Conservation (phyloP, 2,329 filamentous ascomycete genomes). For the Neonectria ditissima region DNA sequence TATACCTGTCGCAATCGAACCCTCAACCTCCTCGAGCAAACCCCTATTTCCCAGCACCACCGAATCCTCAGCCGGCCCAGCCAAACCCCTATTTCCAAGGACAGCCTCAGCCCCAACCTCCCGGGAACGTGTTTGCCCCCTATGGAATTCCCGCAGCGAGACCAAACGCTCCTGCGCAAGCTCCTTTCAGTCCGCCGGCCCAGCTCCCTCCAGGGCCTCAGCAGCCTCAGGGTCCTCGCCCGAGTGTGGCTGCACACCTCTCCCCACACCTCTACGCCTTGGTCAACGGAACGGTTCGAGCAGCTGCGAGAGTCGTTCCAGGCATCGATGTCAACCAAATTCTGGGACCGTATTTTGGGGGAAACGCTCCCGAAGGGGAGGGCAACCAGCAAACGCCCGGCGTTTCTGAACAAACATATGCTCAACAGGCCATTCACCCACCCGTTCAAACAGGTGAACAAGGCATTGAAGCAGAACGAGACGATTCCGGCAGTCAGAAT, state of each 20-base stretch:
- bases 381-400: background rate
- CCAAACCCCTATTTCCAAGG: too few species aligned
- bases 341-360: background rate
- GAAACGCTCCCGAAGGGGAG: background rate
- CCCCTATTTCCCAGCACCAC: background rate
- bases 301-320: background rate
- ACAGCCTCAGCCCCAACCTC: background rate
- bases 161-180: too few species aligned
- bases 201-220: too few species aligned
- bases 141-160: too few species aligned
- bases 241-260: background rate
- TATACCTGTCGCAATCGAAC: too few species aligned
- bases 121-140: background rate
- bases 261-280: background rate
- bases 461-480: background rate
- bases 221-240: background rate
- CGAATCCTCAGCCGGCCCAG: background rate
- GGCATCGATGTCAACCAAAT: background rate
- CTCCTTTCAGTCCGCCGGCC: too few species aligned
- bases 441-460: background rate
- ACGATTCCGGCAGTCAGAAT: background rate
- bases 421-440: too few species aligned
- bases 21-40: background rate
- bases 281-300: background rate
- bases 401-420: too few species aligned